Percentiles rank a stretch among this genome's conserved stretches.
Evolutionary conservation across 208 protist species (phyloP).

Genomic region (Blastocrithidia nonstop): DNA sequence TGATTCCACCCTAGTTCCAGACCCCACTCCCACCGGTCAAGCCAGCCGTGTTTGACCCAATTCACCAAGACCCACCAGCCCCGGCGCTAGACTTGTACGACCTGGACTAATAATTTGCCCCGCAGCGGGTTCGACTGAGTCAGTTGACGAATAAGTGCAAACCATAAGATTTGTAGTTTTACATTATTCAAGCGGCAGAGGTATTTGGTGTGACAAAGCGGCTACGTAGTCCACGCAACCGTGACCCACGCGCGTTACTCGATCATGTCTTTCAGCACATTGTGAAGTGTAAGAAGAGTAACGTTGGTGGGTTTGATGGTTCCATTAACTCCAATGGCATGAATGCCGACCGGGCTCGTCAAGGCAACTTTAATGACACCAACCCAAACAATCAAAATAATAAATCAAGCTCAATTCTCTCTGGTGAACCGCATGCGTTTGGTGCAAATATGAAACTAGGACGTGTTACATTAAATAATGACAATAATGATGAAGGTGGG

Average conservation of each 20-base stretch:
- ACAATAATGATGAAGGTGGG: background rate
- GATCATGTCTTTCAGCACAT: constrained; percentile 88
- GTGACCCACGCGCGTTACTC: constrained; percentile 80
- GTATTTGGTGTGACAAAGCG: constrained; percentile 89
- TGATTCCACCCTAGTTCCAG: constrained; percentile 93
- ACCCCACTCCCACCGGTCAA: constrained; percentile 89
- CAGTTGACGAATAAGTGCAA: constrained; percentile 95
- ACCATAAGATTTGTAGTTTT: constrained; percentile 87
- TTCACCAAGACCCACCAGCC: constrained; percentile 79
- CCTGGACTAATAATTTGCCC: constrained; percentile 93
- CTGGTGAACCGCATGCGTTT: no score
- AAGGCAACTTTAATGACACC: no score
- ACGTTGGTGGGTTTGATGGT: constrained; percentile 7
- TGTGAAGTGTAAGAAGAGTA: constrained; percentile 86
- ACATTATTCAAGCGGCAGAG: constrained; percentile 86
- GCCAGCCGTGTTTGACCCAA: constrained; percentile 88
- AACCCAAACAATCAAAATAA: no score
- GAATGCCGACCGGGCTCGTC: no score
- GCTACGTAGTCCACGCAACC: constrained; percentile 75
- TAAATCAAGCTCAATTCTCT: no score
- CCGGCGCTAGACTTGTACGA: constrained; percentile 94
- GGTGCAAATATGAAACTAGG: no score
- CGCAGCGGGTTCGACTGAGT: constrained; percentile 86
- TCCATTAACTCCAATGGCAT: background rate
- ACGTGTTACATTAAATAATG: background rate